Percentiles rank a stretch among this genome's conserved stretches.
Evolutionary conservation across 192 early-diverging fungal species (phyloP).

Genomic region (Pilaira anomala): DNA sequence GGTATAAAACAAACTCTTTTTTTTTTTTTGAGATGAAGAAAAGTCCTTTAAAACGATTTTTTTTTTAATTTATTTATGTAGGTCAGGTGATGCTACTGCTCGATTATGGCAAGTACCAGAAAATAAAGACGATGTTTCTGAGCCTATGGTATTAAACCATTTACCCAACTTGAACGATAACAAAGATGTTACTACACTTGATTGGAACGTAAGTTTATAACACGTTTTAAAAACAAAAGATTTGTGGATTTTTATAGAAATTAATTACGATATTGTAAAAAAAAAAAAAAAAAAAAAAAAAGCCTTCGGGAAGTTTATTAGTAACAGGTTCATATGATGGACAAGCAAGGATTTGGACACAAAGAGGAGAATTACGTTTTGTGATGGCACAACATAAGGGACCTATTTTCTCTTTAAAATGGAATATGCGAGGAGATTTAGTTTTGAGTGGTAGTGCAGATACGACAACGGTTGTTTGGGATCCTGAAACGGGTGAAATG

Average conservation of each 20-base stretch:
- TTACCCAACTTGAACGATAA: constrained; percentile 44
- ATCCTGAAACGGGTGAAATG: constrained; percentile 65
- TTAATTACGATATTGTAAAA: too few species aligned
- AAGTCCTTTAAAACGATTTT: neutral
- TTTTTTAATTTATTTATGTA: constrained; percentile 11
- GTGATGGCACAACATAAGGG: constrained; percentile 68
- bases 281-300: neutral
- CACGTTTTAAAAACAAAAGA: neutral
- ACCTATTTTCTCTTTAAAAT: constrained; percentile 82
- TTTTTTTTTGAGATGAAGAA: neutral
- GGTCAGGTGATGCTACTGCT: constrained; percentile 79
- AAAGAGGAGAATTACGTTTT: constrained; percentile 57
- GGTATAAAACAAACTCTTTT: constrained; percentile 42
- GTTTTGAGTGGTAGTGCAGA: constrained; percentile 78
- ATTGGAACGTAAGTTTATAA: constrained; percentile 72
- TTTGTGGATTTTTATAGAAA: too few species aligned
- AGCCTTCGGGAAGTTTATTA: constrained; percentile 74
- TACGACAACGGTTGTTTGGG: constrained; percentile 83
- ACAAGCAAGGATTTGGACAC: constrained; percentile 79
- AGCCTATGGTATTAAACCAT: constrained; percentile 58
- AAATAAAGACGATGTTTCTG: constrained; percentile 40
- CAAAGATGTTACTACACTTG: constrained; percentile 78
- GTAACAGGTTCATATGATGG: constrained; percentile 89
- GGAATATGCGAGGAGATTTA: constrained; percentile 76
- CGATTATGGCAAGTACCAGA: constrained; percentile 81